Base-by-base conservation (phyloP, 2,329 filamentous ascomycete genomes). In the Alternaria gansuensis region DNA sequence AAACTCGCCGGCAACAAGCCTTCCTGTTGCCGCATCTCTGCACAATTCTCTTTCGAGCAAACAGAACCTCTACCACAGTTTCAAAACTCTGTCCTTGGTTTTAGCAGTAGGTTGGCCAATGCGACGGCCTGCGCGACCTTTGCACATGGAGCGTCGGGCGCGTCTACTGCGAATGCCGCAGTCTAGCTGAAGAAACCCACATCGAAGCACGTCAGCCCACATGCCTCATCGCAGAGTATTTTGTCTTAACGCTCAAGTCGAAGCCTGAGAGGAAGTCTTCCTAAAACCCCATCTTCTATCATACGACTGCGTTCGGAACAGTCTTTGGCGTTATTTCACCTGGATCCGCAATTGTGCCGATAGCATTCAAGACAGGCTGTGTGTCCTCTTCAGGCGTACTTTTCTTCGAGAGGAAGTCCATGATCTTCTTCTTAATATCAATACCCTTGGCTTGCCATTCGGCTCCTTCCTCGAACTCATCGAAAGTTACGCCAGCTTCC, bases 381-480 rank as follows among this genome's bases (percentile, higher is more conserved):
- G 24, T 8, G 29, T 34, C 28, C 34, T 37, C 37, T 28, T 41
- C 23, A 17, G 7, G n/a, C 5, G n/a, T 14, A 1, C 8, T 24
- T 17, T 44, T 60, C 13, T 36, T 56, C 17, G 48, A 52, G 23
- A 61, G 49, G 17, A 66, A 17, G 2, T 34, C 33, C 24, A 31
- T 45, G 4, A 70, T 28, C 33, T 54, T 65, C 21, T 51, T 51
- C 24, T 60, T 65, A 5, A 72, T 9, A 56, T 71, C 66, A 26
- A 70, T 51, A 0, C 70, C 70, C 28, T 61, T 62, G 3, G 61
- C 39, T 33, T 73, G 69, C 70, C 70, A 73, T 31, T 63, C 54
- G 8, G 54, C 31, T 5, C 59, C 57, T 37, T 87, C 85, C 52
- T 85, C 82, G 1, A 78, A 83, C 66, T 81, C 82, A 3, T 82